These are phyloP conservation scores for Cornus kousa DNA, from an alignment of 148 eudicot species.

Conservation along the genomic window DNA sequence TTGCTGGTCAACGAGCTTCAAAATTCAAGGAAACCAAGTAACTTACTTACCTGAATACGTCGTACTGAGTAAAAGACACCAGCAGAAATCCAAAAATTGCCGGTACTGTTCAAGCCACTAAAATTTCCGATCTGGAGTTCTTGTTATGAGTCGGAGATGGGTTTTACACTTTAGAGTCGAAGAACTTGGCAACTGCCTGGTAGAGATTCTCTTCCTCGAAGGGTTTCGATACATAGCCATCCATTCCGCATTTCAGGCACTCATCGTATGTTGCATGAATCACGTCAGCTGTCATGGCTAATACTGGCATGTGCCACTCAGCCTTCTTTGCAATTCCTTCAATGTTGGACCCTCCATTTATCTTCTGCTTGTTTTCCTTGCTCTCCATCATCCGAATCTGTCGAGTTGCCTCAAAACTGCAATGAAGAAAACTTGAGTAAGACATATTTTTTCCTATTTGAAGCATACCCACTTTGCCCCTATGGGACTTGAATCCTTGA, in stretches of 20 bases:
- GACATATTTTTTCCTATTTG: no score
- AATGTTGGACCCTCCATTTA: slow-evolving; percentile 8
- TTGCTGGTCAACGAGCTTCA: no score
- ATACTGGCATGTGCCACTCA: slow-evolving; percentile 53
- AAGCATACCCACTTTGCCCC: no score
- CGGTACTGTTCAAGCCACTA: slow-evolving; percentile 2
- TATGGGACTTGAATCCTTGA: no score
- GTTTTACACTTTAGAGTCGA: slow-evolving; percentile 28
- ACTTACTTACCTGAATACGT: no score
- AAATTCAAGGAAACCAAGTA: no score
- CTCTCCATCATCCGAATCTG: slow-evolving; percentile 53
- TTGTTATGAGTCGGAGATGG: slow-evolving; percentile 14
- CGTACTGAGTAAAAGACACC: neutral
- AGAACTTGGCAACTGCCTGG: slow-evolving; percentile 59
- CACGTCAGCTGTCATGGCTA: slow-evolving; percentile 80
- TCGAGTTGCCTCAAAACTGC: slow-evolving; percentile 67
- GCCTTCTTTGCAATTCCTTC: slow-evolving; percentile 13
- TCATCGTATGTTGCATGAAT: slow-evolving; percentile 66
- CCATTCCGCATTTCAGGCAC: slow-evolving; percentile 67
- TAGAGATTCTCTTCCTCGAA: slow-evolving; percentile 65
- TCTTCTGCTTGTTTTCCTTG: slow-evolving; percentile 27
- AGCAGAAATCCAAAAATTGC: slow-evolving; percentile 28
- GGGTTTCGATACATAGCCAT: slow-evolving; percentile 70
- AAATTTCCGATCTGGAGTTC: neutral
- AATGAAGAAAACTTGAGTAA: neutral